These are phyloP conservation scores for Ambrosiella cleistominuta DNA, from an alignment of 2,329 filamentous ascomycete species.

Conservation along the genomic window DNA sequence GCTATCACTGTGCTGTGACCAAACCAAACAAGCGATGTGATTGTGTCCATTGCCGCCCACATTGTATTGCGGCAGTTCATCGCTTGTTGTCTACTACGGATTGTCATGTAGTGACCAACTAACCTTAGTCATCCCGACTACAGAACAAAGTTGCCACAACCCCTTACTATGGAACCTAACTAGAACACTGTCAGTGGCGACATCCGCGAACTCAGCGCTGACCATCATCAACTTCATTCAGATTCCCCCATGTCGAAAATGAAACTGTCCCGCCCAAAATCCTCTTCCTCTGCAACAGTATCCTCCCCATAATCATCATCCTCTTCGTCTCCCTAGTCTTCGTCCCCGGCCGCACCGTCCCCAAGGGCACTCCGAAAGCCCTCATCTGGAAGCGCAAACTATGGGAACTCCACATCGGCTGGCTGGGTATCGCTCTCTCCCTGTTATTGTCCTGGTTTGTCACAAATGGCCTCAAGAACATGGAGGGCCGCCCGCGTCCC, in stretches of 20 bases:
- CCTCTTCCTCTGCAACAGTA: conserved; percentile 44
- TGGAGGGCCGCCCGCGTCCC: conserved; percentile 53
- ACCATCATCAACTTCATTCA: conserved; percentile 16
- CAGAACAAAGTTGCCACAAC: no score
- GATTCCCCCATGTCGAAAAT: conserved; percentile 50
- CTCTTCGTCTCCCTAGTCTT: conserved; percentile 49
- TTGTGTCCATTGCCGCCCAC: no score
- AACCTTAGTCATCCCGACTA: no score
- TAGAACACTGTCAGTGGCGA: no score
- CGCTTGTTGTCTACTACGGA: no score
- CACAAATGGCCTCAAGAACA: conserved; percentile 71
- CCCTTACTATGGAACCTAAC: no score
- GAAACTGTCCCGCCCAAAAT: conserved; percentile 58
- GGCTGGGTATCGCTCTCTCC: conserved; percentile 63
- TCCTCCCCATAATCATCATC: conserved; percentile 51
- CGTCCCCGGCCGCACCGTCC: conserved; percentile 54
- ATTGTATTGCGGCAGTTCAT: no score
- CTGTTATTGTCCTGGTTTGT: conserved; percentile 59
- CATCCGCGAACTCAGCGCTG: neutral
- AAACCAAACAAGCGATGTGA: no score
- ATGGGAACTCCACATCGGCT: conserved; percentile 79
- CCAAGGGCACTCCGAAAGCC: conserved; percentile 40
- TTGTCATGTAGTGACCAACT: no score
- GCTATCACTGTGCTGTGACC: no score
- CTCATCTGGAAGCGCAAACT: conserved; percentile 65